Base-by-base conservation (phyloP, 169 alveolate genomes). In the Plasmodium relictum region DNA sequence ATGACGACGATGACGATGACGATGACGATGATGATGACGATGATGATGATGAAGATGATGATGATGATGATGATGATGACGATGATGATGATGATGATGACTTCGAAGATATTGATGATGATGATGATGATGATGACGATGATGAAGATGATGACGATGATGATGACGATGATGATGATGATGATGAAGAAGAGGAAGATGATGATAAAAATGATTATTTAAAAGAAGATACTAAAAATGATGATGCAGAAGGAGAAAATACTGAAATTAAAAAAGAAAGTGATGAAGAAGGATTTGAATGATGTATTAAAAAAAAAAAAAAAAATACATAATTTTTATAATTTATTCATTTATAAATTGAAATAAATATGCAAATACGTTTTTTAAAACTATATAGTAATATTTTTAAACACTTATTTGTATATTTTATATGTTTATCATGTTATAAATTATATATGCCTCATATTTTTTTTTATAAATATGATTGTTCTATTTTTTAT, bases 71-170 rank as follows among this genome's bases (percentile, higher is more conserved):
- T 3, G 80, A 83, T 6, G 91, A 66, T 12, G 80, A 54, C 8
- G 91, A 83, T 59, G 91, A 83, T 3, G 83, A 83, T 52, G 70
- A 66, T 66, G 91, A 83, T 12, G 86, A 72, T 14, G 89, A 76
- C 65, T 44, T 45, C 22, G 89, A 76, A 4, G 89, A 76, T 61
- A 52, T 45, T 44, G 89, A 76, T 44, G 89, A 76, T 31, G 88
- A 74, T 9, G 88, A 74, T 2, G 89, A 83, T 3, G 91, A 68
- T 5, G 91, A 83, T 18, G 89, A 76, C 6, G 89, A 76, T 6
- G 89, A 76, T 0, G 89, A 76, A 1, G 89, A 76, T 14, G 89
- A 76, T 0, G 89, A 76, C 18, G 89, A 76, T 5, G 89, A 76
- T 0, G 89, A 76, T 62, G 89, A 76, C 5, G 88, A 76, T 2